Percentiles rank a stretch among this genome's conserved stretches.
Evolutionary conservation across 768 basidiomycete species (phyloP).

Genomic region (Gymnopilus junonius): DNA sequence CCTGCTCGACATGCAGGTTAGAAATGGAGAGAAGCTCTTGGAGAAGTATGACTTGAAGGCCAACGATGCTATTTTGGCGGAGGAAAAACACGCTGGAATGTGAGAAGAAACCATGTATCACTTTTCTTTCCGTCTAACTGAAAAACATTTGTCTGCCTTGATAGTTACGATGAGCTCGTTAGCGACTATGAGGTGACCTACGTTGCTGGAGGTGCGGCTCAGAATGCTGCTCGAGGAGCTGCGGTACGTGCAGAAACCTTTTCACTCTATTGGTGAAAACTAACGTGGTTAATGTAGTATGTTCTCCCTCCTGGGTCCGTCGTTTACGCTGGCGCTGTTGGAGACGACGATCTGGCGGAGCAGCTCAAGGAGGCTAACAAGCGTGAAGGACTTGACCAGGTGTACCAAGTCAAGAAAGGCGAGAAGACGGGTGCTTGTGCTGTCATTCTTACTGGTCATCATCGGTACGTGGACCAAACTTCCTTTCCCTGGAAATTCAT

Average conservation of each 20-base stretch:
- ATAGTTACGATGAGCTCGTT: conserved; percentile 88
- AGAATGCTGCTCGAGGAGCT: conserved; percentile 95
- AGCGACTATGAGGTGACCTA: conserved; percentile 79
- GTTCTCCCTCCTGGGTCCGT: conserved; percentile 86
- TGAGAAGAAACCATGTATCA: conserved; percentile 51
- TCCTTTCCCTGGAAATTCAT: background rate
- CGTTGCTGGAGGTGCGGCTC: conserved; percentile 96
- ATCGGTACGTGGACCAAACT: conserved; percentile 60
- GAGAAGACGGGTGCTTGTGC: conserved; percentile 96
- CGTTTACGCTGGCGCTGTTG: conserved; percentile 94
- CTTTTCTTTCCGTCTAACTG: background rate
- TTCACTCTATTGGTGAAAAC: background rate
- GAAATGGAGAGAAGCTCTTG: conserved; percentile 80
- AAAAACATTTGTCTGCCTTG: background rate
- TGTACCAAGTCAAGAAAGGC: conserved; percentile 87
- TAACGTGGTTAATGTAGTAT: conserved; percentile 59
- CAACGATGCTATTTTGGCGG: conserved; percentile 96
- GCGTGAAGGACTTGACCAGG: conserved; percentile 86
- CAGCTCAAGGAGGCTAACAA: conserved; percentile 90
- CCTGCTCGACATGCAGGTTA: conserved; percentile 94
- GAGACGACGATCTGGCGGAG: conserved; percentile 88
- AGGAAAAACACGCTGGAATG: conserved; percentile 88
- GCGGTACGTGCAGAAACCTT: conserved; percentile 62
- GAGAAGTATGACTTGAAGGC: conserved; percentile 90
- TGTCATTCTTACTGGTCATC: conserved; percentile 91